Evolutionary conservation across 1,139 yeast genomes (phyloP).

Genomic region (Lodderomyces margitis): DNA sequence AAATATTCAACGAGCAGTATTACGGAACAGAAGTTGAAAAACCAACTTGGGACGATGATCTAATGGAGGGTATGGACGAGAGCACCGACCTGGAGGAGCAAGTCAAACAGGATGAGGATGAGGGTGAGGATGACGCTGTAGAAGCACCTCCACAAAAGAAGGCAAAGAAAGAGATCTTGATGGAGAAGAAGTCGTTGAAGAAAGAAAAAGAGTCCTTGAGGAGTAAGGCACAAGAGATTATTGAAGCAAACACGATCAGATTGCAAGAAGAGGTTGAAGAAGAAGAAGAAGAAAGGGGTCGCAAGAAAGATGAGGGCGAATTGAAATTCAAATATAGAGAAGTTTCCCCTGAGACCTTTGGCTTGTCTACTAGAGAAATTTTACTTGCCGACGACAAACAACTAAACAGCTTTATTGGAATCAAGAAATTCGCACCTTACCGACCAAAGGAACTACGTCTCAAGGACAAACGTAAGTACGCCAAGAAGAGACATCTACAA

Average conservation of each 20-base stretch:
- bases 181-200: constrained; percentile 60
- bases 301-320: constrained; percentile 37
- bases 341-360: constrained; percentile 93
- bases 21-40: constrained; percentile 55
- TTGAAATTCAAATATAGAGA: constrained; percentile 81
- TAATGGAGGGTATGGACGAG: constrained; percentile 23
- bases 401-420: constrained; percentile 77
- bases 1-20: constrained; percentile 80
- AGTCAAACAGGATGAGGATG: constrained; percentile 34
- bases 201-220: constrained; percentile 60
- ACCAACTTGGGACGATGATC: constrained; percentile 38
- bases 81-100: constrained; percentile 37
- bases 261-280: constrained; percentile 66
- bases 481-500: constrained; percentile 76
- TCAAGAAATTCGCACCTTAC: constrained; percentile 92
- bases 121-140: constrained; percentile 19
- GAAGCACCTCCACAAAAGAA: constrained; percentile 36
- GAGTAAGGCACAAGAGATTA: constrained; percentile 70
- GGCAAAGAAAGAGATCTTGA: constrained; percentile 48
- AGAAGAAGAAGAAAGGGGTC: constrained; percentile 44
- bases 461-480: constrained; percentile 80
- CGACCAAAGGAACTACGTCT: constrained; percentile 69
- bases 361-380: constrained; percentile 83
- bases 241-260: constrained; percentile 42
- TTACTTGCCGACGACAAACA: constrained; percentile 85